A percentile compares a stretch with the other conserved stretches of the same genome.
phyloP scores from a whole-genome alignment of 164 flowering plant genomes.

The Magnolia changhungtana region DNA sequence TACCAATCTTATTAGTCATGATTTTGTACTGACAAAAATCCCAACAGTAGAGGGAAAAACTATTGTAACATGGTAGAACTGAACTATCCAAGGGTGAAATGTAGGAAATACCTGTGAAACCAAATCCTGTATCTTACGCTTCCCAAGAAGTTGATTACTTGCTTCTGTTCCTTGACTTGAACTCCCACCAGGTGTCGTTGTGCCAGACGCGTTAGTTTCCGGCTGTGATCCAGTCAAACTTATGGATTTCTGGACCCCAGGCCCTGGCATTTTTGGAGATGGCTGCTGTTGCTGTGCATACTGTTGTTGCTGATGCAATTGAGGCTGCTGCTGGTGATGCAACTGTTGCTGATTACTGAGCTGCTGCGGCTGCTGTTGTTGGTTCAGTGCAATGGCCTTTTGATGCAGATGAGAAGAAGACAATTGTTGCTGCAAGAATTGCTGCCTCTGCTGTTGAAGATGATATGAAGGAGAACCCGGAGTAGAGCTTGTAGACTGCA shows the following conservation, averaged over 20 bases:
- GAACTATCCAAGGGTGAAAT: neutral
- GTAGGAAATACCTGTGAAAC: slow-evolving; percentile 69
- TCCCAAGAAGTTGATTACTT: slow-evolving; percentile 86
- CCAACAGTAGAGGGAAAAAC: neutral
- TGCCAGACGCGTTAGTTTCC: slow-evolving; percentile 82
- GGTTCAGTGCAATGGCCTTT: slow-evolving; percentile 47
- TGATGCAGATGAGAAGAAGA: slow-evolving; percentile 60
- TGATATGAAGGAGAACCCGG: slow-evolving; percentile 67
- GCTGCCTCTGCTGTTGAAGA: slow-evolving; percentile 62
- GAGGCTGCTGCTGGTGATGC: slow-evolving; percentile 35
- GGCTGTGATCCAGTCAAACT: slow-evolving; percentile 94
- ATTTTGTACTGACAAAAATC: neutral
- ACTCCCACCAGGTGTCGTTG: slow-evolving; percentile 90
- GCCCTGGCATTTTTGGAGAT: slow-evolving; percentile 68
- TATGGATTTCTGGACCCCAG: slow-evolving; percentile 65
- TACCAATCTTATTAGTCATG: neutral
- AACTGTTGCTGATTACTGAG: slow-evolving; percentile 38
- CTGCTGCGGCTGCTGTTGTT: slow-evolving; percentile 44
- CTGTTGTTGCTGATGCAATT: slow-evolving; percentile 43
- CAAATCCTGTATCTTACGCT: slow-evolving; percentile 89
- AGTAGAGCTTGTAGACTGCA: slow-evolving; percentile 56
- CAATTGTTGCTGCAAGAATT: slow-evolving; percentile 64
- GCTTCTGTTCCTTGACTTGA: slow-evolving; percentile 95
- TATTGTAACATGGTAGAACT: neutral
- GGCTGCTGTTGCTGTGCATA: slow-evolving; percentile 43